Conservation (phyloP, 345 rosid genomes). For the Salix arbutifolia region DNA sequence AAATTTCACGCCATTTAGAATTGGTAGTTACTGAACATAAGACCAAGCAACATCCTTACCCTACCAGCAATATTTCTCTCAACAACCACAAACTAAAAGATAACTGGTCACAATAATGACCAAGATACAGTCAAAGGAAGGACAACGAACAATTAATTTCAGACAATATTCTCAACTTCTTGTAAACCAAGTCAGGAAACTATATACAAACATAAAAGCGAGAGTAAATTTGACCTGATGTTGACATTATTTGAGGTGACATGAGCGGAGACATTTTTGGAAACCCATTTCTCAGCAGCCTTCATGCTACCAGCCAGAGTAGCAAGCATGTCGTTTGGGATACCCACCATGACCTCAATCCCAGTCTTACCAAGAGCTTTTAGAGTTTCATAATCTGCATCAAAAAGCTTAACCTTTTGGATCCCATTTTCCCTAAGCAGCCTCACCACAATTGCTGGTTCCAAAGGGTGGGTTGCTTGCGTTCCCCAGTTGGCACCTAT, state of each 20-base stretch:
- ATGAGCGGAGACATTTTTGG: slow-evolving; percentile 70
- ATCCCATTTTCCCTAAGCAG: slow-evolving; percentile 65
- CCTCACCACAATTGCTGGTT: slow-evolving; percentile 67
- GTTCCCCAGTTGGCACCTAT: slow-evolving; percentile 79
- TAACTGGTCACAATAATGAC: neutral
- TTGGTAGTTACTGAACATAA: neutral
- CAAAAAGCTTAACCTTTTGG: slow-evolving; percentile 88
- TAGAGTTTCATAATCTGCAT: slow-evolving; percentile 66
- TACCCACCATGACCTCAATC: slow-evolving; percentile 97
- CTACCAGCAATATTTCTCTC: neutral
- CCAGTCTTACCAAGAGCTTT: slow-evolving; percentile 63
- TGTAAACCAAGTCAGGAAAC: neutral
- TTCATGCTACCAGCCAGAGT: slow-evolving; percentile 58
- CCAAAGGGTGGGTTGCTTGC: slow-evolving; percentile 69
- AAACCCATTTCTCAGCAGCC: slow-evolving; percentile 93
- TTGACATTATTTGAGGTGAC: slow-evolving; percentile 51
- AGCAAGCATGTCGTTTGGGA: slow-evolving; percentile 86
- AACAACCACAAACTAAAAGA: neutral
- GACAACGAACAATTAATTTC: neutral
- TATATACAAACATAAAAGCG: neutral
- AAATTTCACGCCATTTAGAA: neutral
- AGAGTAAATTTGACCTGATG: slow-evolving; percentile 53
- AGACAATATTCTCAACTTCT: neutral
- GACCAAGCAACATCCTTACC: neutral
- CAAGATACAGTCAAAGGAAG: neutral